Percentiles rank a stretch among this genome's conserved stretches.
These are phyloP conservation scores for Ogataea nitratoaversa DNA, from an alignment of 805 yeast genomes.

Conservation along the genomic window DNA sequence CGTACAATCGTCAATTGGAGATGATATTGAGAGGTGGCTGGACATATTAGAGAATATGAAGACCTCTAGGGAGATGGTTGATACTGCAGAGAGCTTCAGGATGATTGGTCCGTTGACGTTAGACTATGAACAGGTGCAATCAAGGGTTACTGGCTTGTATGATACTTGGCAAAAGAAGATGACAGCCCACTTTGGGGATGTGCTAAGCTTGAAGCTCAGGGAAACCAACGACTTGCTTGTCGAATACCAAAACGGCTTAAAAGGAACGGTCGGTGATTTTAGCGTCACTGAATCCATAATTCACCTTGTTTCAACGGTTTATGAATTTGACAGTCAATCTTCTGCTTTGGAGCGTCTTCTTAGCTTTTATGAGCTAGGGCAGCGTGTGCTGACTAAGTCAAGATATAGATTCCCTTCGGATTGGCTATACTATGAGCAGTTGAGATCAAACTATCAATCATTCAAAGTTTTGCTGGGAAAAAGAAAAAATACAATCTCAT, in stretches of 20 bases:
- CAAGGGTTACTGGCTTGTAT: constrained; percentile 43
- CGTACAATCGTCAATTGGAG: constrained; percentile 32
- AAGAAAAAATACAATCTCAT: constrained; percentile 22
- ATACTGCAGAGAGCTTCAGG: constrained; percentile 39
- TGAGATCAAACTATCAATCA: constrained; percentile 45
- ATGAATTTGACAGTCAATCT: constrained; percentile 25
- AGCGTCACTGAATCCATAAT: constrained; percentile 37
- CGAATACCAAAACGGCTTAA: constrained; percentile 34
- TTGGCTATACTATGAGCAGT: constrained; percentile 63
- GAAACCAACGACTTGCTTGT: constrained; percentile 30
- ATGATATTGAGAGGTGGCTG: constrained; percentile 45
- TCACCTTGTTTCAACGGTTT: constrained; percentile 36
- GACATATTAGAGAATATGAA: constrained; percentile 40
- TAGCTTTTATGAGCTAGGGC: constrained; percentile 26
- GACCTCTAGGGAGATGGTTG: constrained; percentile 43
- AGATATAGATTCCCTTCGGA: constrained; percentile 44
- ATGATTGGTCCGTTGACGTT: constrained; percentile 40
- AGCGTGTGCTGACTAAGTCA: constrained; percentile 29
- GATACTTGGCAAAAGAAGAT: constrained; percentile 55
- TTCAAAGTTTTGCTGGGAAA: constrained; percentile 34
- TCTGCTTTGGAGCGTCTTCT: constrained; percentile 21
- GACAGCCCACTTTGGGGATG: constrained; percentile 35
- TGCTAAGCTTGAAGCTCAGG: constrained; percentile 31
- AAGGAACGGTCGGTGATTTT: constrained; percentile 31
- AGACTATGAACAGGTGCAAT: constrained; percentile 50